phyloP scores from a whole-genome alignment of 2,329 filamentous ascomycete species.

The Boeremia lycopersici region DNA sequence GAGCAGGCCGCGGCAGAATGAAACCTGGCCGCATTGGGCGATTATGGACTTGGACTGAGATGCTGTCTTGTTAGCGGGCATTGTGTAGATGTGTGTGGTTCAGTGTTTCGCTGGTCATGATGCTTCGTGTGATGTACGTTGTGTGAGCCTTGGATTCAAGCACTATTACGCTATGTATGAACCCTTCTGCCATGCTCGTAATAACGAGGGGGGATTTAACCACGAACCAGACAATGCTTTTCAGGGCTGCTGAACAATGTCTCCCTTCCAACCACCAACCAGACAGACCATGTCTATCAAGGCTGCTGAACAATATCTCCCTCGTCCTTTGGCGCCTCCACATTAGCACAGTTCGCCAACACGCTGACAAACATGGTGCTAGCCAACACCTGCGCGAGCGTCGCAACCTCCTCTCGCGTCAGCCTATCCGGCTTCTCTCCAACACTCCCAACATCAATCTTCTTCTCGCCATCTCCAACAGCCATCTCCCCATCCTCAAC shows the following conservation, averaged over 20 bases:
- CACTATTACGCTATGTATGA: too few relatives aligned
- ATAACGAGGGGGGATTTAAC: too few relatives aligned
- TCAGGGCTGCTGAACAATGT: too few relatives aligned
- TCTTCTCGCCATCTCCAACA: not conserved
- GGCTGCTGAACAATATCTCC: not conserved
- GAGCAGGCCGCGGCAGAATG: conserved; percentile 31
- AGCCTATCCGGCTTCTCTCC: not conserved
- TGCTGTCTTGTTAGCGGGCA: not conserved
- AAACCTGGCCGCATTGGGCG: conserved; percentile 35
- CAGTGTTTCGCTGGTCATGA: too few relatives aligned
- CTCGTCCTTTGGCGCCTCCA: not conserved
- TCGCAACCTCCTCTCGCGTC: conserved; percentile 5
- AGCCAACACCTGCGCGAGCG: conserved; percentile 6
- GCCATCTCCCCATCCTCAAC: not conserved
- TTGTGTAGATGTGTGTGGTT: not conserved
- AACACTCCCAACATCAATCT: not conserved
- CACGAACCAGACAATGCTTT: too few relatives aligned
- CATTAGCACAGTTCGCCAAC: conserved; percentile 10
- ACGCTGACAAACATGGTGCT: conserved; percentile 10
- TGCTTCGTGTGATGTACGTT: too few relatives aligned
- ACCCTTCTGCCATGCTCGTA: too few relatives aligned
- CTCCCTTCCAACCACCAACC: too few relatives aligned
- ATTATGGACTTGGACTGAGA: conserved; percentile 15
- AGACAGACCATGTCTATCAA: not conserved
- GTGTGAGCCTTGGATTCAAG: too few relatives aligned